Base-by-base conservation (phyloP, 169 alveolate species). In the Neospora caninum region DNA sequence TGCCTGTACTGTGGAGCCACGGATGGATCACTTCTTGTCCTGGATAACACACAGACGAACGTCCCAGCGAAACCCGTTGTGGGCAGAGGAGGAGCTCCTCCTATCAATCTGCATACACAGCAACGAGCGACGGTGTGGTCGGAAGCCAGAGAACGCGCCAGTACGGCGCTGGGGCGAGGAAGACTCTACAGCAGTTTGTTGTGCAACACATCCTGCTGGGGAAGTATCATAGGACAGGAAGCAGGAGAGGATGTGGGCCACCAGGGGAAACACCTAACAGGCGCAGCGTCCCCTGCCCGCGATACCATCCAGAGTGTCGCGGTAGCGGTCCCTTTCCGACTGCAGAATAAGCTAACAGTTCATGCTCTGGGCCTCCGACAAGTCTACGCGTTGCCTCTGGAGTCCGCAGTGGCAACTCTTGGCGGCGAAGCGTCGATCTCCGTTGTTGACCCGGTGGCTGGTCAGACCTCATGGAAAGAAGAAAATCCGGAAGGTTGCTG, bases 381-480 rank as follows among this genome's bases (percentile, higher is more conserved):
- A 13, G 93, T 93, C 0, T 87, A 87, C n/a, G 43, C 87, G 43
- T 88, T 93, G 64, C 95, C 95, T 27, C 67, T 93, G 53, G 95
- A 93, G 69, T 93, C 95, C 39, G 95, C 86, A 27, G 91, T 93
- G 70, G 95, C 91, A 45, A 87, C 95, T 18, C 69, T 78, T n/a
- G 95, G 95, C 54, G 87, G 95, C 39, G 95, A 93, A n/a, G 88
- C 95, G 58, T 91, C 93, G 4, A 45, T 93, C 58, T 91, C 95
- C 36, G 91, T 93, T 41, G 93, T 93, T 45, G 95, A 93, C 36
- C 95, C 95, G 36, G 67, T 87, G 16, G 45, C 91, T 16, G 95
- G 93, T 27, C 93, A 93, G 78, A 93, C 87, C 0, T 93, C 92
- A 88, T 93, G 95, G 95, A 86, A 93, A 80, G 89, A 93, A 78